Base-by-base conservation (phyloP, 768 basidiomycete genomes). In the Calocera viscosa region DNA sequence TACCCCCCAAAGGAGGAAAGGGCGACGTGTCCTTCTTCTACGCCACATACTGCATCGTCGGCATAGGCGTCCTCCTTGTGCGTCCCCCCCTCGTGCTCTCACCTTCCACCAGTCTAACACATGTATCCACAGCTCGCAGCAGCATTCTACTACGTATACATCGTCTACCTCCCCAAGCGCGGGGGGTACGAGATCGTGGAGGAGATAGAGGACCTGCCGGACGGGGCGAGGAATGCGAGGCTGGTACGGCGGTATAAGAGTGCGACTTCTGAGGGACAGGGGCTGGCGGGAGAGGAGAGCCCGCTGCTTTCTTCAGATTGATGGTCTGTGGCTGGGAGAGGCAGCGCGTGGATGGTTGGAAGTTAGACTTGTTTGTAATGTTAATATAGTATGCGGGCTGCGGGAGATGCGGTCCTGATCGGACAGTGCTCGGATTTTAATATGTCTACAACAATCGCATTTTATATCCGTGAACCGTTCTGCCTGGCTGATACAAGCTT, bases 131-230 rank as follows among this genome's bases (percentile, higher is more conserved):
- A 69, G 68, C 65, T 71, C 24, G 73, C 72, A 32, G 71, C 66
- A 19, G 32, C 73, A 28, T 73, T 76, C 67, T 75, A 74, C 65
- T 72, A 70, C 40, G 28, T 82, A n/a, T 82, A 81, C 81, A 78
- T 81, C 30, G 71, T 80, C 10, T 35, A 79, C 1, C 74, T 83
- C 2, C 82, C 82, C 26, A 76, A 71, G 63, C 64, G 76, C 2
- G 78, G 82, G 7, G 78, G 78, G 0, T 83, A 83, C 68, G 77
- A 79, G 64, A 75, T 82, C 3, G 76, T 80, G 1, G 79, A 81
- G 35, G 69, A 69, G 39, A 70, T 71, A 2, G 34, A 69, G n/a
- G 43, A 60, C 19, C 60, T 72, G 2, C 66, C 66, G 10, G 73
- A 68, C 33, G 73, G 73, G 11, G 70, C 70, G n/a, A 28, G 34